Conservation (phyloP, 2,329 filamentous ascomycete species). For the Blastomyces gilchristii region DNA sequence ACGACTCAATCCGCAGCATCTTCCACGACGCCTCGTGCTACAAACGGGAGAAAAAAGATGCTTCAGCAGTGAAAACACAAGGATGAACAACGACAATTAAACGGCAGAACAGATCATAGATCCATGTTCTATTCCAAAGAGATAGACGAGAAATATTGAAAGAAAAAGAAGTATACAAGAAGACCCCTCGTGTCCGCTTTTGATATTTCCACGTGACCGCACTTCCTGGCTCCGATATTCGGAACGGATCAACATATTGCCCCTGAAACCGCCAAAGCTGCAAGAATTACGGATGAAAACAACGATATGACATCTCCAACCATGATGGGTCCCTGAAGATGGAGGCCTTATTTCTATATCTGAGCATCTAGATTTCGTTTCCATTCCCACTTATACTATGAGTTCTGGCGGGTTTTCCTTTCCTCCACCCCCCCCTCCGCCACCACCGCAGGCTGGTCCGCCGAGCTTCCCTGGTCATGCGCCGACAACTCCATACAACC, state of each 20-base stretch:
- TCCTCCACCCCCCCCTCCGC: constrained; percentile 38
- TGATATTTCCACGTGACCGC: background rate
- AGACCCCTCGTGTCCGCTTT: background rate
- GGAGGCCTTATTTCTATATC: background rate
- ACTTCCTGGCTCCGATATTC: background rate
- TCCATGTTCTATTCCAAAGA: background rate
- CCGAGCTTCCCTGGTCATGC: constrained; percentile 16
- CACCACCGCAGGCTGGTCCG: constrained; percentile 24
- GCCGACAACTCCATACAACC: constrained; percentile 20
- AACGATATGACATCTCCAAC: background rate
- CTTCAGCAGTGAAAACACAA: background rate
- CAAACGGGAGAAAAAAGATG: background rate
- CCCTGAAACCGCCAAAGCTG: background rate
- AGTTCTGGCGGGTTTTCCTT: constrained; percentile 37
- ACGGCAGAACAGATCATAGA: background rate
- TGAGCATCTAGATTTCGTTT: background rate
- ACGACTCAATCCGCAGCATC: background rate
- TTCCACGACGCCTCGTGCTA: background rate
- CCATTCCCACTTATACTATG: constrained; percentile 21
- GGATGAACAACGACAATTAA: background rate
- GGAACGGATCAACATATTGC: constrained; percentile 4
- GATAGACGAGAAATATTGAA: background rate
- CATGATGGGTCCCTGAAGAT: background rate
- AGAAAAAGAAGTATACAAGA: background rate
- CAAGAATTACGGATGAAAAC: background rate